Conservation (phyloP, 2,329 filamentous ascomycete genomes). For the Thyridium curvatum region DNA sequence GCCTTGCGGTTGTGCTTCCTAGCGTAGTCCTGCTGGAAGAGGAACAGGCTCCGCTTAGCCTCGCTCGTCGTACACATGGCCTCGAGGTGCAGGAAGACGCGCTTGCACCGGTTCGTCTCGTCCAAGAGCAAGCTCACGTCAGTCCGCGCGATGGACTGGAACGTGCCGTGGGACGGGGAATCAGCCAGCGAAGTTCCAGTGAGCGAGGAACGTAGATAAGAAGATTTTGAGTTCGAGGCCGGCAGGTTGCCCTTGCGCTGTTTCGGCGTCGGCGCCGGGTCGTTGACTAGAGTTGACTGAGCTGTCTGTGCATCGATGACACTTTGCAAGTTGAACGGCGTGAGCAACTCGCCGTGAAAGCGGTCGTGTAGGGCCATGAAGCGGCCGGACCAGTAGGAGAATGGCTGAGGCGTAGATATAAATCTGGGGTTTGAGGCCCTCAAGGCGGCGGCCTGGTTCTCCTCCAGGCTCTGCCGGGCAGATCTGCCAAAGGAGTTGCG, state of each 20-base stretch:
- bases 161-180: no score
- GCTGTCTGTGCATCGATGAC: slow-evolving; percentile 15
- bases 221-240: background rate
- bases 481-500: slow-evolving; percentile 6
- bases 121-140: slow-evolving; percentile 16
- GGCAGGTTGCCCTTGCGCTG: background rate
- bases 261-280: background rate
- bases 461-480: no score
- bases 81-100: slow-evolving; percentile 41
- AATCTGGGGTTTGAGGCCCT: slow-evolving; percentile 13
- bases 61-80: slow-evolving; percentile 38
- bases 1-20: slow-evolving; percentile 25
- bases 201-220: background rate
- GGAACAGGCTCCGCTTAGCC: slow-evolving; percentile 38
- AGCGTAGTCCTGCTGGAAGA: slow-evolving; percentile 45
- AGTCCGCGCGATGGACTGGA: no score
- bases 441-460: no score
- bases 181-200: background rate
- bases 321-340: slow-evolving; percentile 15
- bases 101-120: slow-evolving; percentile 34
- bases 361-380: slow-evolving; percentile 49
- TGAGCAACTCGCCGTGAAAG: slow-evolving; percentile 33
- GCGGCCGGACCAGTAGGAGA: slow-evolving; percentile 53
- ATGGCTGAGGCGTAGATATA: slow-evolving; percentile 31
- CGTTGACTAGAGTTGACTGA: slow-evolving; percentile 5